Percentiles rank a stretch among this genome's conserved stretches.
These are phyloP conservation scores for Chalciporus piperatoides DNA, from an alignment of 1,284 basidiomycete species.

Conservation along the genomic window DNA sequence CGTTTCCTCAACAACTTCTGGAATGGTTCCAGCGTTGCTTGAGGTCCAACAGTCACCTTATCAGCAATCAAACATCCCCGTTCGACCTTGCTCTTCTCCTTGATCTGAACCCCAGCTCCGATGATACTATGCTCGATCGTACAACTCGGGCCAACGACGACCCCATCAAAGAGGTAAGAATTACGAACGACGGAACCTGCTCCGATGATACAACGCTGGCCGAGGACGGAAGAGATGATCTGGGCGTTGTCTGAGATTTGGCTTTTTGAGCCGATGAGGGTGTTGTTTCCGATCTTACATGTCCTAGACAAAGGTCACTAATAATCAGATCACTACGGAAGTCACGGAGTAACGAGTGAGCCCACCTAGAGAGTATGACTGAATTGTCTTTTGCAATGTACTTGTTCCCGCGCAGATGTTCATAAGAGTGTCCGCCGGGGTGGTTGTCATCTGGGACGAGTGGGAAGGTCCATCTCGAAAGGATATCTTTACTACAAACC, in stretches of 20 bases:
- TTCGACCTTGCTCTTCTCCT: conserved; percentile 58
- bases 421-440: conserved; percentile 77
- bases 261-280: conserved; percentile 74
- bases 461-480: conserved; percentile 92
- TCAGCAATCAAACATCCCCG: conserved; percentile 79
- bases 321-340: neutral
- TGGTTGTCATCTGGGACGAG: conserved; percentile 92
- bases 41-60: conserved; percentile 73
- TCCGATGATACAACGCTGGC: conserved; percentile 68
- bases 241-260: conserved; percentile 61
- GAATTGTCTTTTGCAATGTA: conserved; percentile 79
- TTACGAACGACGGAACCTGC: conserved; percentile 58
- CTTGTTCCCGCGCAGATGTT: conserved; percentile 80
- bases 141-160: conserved; percentile 73
- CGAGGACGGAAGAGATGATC: conserved; percentile 72
- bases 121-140: conserved; percentile 76
- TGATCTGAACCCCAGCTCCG: conserved; percentile 71
- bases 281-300: conserved; percentile 79
- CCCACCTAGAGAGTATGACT: conserved; percentile 72
- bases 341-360: neutral
- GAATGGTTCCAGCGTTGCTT: conserved; percentile 67
- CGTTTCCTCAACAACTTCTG: conserved; percentile 62
- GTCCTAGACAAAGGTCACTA: conserved; percentile 43
- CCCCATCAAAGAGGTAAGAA: conserved; percentile 83
- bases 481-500: conserved; percentile 75